Percentiles rank a stretch among this genome's conserved stretches.
phyloP scores from a whole-genome alignment of 805 yeast species.

The Hagleromyces aurorensis region DNA sequence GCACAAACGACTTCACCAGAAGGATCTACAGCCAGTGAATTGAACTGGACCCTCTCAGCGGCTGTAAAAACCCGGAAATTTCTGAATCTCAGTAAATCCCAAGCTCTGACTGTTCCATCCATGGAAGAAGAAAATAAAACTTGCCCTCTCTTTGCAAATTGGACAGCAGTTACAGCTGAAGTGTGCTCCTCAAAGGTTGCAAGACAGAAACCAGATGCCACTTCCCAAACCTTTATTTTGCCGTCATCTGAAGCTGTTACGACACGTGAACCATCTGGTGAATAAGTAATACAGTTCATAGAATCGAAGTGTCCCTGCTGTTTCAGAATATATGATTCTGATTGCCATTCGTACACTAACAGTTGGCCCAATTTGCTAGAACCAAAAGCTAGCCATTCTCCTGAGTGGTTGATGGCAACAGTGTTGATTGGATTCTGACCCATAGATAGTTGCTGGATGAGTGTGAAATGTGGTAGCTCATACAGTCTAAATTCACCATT shows the following conservation, averaged over 20 bases:
- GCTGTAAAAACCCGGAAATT: slow-evolving; percentile 94
- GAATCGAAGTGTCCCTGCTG: slow-evolving; percentile 98
- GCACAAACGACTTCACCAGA: slow-evolving; percentile 96
- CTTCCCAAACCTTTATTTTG: slow-evolving; percentile 94
- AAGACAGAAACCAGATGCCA: slow-evolving; percentile 82
- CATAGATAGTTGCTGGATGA: slow-evolving; percentile 82
- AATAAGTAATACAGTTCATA: slow-evolving; percentile 72
- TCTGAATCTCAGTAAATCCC: slow-evolving; percentile 89
- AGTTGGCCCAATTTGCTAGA: slow-evolving; percentile 87
- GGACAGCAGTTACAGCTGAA: slow-evolving; percentile 79
- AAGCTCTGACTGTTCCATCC: slow-evolving; percentile 96
- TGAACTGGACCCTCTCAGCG: slow-evolving; percentile 78
- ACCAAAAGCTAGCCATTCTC: slow-evolving; percentile 97
- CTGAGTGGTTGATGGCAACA: slow-evolving; percentile 69
- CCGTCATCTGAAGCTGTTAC: slow-evolving; percentile 97
- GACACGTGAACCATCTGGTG: slow-evolving; percentile 89
- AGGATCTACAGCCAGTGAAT: slow-evolving; percentile 88
- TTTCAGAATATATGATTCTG: slow-evolving; percentile 87
- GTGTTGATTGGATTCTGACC: slow-evolving; percentile 86
- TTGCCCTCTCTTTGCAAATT: slow-evolving; percentile 82
- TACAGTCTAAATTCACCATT: slow-evolving; percentile 88
- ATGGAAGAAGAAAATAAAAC: slow-evolving; percentile 85
- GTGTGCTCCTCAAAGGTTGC: slow-evolving; percentile 89
- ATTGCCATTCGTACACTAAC: slow-evolving; percentile 97
- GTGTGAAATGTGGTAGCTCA: slow-evolving; percentile 72